Percentiles rank a stretch among this genome's conserved stretches.
These are phyloP conservation scores for Pterulicium gracile DNA, from an alignment of 1,284 basidiomycete genomes.

Conservation along the genomic window DNA sequence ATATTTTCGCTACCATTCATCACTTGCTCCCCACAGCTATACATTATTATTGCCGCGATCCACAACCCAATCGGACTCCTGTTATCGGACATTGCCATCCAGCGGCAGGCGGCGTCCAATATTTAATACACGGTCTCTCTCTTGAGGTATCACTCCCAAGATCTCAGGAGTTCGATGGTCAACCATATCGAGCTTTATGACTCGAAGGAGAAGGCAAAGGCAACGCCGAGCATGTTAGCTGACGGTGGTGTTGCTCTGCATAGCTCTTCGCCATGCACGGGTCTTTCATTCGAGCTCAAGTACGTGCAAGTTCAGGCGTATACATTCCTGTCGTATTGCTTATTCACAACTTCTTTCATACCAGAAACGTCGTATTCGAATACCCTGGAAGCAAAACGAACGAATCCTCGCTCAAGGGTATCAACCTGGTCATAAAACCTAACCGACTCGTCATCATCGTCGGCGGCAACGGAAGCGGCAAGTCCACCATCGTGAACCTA, in stretches of 20 bases:
- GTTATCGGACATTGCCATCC: slow-evolving; percentile 22
- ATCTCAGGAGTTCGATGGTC: slow-evolving; percentile 10
- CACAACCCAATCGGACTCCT: slow-evolving; percentile 21
- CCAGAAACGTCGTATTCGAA: slow-evolving; percentile 31
- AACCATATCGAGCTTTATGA: slow-evolving; percentile 14
- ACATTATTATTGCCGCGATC: slow-evolving; percentile 21
- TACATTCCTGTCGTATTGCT: neutral
- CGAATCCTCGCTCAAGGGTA: slow-evolving; percentile 23
- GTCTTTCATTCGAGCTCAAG: slow-evolving; percentile 26
- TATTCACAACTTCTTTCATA: slow-evolving; percentile 5
- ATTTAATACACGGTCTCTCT: slow-evolving; percentile 14
- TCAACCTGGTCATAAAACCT: slow-evolving; percentile 31
- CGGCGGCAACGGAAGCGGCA: slow-evolving; percentile 33
- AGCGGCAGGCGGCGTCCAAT: slow-evolving; percentile 18
- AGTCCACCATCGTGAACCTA: slow-evolving; percentile 32
- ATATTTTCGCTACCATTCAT: too few species aligned
- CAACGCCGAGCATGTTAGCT: too few species aligned
- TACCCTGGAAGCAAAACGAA: slow-evolving; percentile 33
- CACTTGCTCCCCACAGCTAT: slow-evolving; percentile 17
- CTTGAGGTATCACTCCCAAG: slow-evolving; percentile 3
- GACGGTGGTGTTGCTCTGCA: slow-evolving; percentile 15
- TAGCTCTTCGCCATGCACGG: slow-evolving; percentile 17
- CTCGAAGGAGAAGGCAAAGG: slow-evolving; percentile 10
- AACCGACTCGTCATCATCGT: slow-evolving; percentile 39
- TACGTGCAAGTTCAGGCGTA: slow-evolving; percentile 9